Evolutionary conservation across 2,329 filamentous ascomycete genomes (phyloP).

Genomic region (Fusarium guadeloupense): DNA sequence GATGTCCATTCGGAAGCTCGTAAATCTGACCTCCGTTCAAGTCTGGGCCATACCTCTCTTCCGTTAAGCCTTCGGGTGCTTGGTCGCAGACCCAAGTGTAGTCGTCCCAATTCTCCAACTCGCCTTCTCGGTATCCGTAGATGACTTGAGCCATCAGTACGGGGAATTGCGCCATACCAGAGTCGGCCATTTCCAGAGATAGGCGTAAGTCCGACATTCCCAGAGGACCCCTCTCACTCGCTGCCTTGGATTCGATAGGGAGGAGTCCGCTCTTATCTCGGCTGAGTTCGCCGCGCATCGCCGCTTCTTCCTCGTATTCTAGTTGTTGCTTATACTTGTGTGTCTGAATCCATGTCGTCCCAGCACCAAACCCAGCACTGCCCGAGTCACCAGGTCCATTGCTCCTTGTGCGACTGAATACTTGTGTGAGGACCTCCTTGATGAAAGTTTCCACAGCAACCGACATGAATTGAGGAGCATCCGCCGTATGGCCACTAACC

Average conservation of each 20-base stretch:
- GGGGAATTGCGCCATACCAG: slow-evolving; percentile 80
- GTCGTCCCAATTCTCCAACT: slow-evolving; percentile 73
- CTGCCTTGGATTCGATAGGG: slow-evolving; percentile 81
- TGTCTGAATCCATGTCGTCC: slow-evolving; percentile 79
- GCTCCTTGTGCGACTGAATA: slow-evolving; percentile 71
- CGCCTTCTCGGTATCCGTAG: slow-evolving; percentile 77
- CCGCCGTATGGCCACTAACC: slow-evolving; percentile 64
- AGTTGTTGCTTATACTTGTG: slow-evolving; percentile 80
- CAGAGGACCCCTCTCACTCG: slow-evolving; percentile 74
- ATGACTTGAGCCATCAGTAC: slow-evolving; percentile 76
- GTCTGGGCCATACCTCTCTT: slow-evolving; percentile 45
- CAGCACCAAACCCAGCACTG: slow-evolving; percentile 70
- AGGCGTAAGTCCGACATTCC: slow-evolving; percentile 82
- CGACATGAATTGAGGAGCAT: slow-evolving; percentile 71
- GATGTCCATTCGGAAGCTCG: slow-evolving; percentile 59
- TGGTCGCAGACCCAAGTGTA: slow-evolving; percentile 62
- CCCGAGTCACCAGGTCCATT: slow-evolving; percentile 72
- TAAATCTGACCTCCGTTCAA: slow-evolving; percentile 50
- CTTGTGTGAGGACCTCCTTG: slow-evolving; percentile 70
- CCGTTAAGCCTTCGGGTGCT: slow-evolving; percentile 38
- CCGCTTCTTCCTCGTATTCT: slow-evolving; percentile 77
- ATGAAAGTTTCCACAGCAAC: slow-evolving; percentile 73
- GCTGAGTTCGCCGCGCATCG: slow-evolving; percentile 75
- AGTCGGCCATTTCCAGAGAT: slow-evolving; percentile 78
- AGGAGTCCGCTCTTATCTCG: slow-evolving; percentile 81